Evolutionary conservation across 305 asterid genomes (phyloP).

Genomic region (Lippia alba): DNA sequence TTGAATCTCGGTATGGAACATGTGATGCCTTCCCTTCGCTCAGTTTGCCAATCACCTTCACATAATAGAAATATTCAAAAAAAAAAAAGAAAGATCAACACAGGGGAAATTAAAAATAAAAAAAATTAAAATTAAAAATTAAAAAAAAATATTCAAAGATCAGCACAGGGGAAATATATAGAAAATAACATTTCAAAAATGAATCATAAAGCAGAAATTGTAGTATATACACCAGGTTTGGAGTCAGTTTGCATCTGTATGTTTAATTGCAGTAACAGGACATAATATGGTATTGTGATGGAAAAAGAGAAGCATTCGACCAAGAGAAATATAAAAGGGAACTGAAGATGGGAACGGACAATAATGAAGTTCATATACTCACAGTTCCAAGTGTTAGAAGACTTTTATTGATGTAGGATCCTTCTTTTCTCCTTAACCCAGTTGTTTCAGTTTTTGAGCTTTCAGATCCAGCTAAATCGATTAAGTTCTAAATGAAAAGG

Average conservation of each 20-base stretch:
- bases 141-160: constrained; percentile 32
- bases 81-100: constrained; percentile 27
- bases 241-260: constrained; percentile 22
- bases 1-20: constrained; percentile 97
- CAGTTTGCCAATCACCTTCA: constrained; percentile 95
- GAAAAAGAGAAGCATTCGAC: constrained; percentile 14
- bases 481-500: constrained; percentile 69
- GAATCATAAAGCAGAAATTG: constrained; percentile 17
- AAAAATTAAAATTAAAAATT: too few species aligned
- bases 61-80: constrained; percentile 31
- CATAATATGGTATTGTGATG: constrained; percentile 10
- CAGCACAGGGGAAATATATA: constrained; percentile 21
- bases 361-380: constrained; percentile 42
- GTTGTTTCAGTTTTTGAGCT: constrained; percentile 99
- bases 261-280: constrained; percentile 20
- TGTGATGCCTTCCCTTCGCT: constrained; percentile 98
- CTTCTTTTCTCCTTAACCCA: constrained; percentile 97
- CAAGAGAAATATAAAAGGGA: constrained; percentile 16
- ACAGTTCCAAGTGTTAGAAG: constrained; percentile 99
- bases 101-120: constrained; percentile 16
- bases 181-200: constrained; percentile 22
- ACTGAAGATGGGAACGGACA: constrained; percentile 16
- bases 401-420: constrained; percentile 97
- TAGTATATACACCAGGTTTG: not conserved
- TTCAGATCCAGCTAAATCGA: constrained; percentile 99